Percentiles rank a stretch among this genome's conserved stretches.
Conservation (phyloP, 2,329 filamentous ascomycete genomes). For the Venturia asperata region DNA sequence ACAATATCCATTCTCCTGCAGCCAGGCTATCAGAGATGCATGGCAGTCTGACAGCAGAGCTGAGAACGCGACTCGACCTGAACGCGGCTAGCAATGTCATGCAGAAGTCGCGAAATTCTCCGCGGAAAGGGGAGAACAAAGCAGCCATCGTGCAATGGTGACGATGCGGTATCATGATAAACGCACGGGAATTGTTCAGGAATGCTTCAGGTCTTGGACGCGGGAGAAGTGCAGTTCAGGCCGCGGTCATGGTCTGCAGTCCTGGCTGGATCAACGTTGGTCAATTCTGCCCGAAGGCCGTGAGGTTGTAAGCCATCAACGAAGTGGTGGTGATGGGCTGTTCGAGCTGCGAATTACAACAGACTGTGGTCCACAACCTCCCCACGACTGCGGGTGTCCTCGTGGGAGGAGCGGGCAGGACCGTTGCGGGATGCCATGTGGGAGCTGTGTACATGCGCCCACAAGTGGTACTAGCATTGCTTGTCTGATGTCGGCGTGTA, state of each 20-base stretch:
- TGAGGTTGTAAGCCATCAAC: background rate
- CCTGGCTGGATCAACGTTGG: background rate
- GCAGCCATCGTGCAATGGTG: background rate
- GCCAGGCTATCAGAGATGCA: background rate
- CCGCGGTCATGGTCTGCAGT: background rate
- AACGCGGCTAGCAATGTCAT: background rate
- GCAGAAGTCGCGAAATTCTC: background rate
- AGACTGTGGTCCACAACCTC: background rate
- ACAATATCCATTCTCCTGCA: background rate
- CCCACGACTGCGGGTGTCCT: background rate
- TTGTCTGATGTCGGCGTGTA: background rate
- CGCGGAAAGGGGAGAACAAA: background rate
- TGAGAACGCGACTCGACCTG: background rate
- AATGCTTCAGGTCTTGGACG: background rate
- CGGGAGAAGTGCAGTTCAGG: background rate
- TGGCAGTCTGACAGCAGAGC: background rate
- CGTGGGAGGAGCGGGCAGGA: background rate
- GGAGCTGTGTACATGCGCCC: background rate
- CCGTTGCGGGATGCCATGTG: slow-evolving; percentile 2
- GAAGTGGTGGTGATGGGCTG: background rate
- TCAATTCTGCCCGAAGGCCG: background rate
- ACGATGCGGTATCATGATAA: background rate
- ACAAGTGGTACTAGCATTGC: background rate
- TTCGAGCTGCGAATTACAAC: background rate
- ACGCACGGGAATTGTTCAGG: background rate